A percentile compares a stretch with the other conserved stretches of the same genome.
Evolutionary conservation across 2,329 filamentous ascomycete genomes (phyloP).

Genomic region (Colletotrichum sp.): DNA sequence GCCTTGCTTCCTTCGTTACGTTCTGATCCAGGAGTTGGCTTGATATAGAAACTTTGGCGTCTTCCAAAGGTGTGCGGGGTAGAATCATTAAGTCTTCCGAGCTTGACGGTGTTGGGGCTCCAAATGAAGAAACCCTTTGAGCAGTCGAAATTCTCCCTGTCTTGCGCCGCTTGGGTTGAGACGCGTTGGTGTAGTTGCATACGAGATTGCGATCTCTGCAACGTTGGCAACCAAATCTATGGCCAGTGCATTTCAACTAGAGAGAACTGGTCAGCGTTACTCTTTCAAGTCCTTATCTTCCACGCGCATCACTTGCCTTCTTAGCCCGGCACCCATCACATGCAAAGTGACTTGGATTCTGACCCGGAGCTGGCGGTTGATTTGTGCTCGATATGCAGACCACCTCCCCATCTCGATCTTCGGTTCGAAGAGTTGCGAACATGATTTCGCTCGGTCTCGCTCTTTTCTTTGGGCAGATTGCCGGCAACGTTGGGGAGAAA

Average conservation of each 20-base stretch:
- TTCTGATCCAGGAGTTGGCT: neutral
- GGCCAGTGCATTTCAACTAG: neutral
- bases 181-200: neutral
- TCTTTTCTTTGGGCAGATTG: neutral
- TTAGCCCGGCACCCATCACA: neutral
- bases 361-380: neutral
- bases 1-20: neutral
- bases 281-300: too few species aligned
- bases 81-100: neutral
- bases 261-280: neutral
- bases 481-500: neutral
- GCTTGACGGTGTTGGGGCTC: neutral
- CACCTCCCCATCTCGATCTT: neutral
- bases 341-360: neutral
- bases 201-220: neutral
- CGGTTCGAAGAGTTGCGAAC: conserved; percentile 5
- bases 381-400: neutral
- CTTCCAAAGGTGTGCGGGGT: neutral
- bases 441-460: neutral
- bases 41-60: neutral
- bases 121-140: neutral
- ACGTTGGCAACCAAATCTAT: neutral
- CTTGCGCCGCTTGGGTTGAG: neutral
- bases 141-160: neutral
- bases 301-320: neutral